A percentile compares a stretch with the other conserved stretches of the same genome.
phyloP scores from a whole-genome alignment of 225 moss, liverwort and hornwort genomes.

The Antitrichia curtipendula region DNA sequence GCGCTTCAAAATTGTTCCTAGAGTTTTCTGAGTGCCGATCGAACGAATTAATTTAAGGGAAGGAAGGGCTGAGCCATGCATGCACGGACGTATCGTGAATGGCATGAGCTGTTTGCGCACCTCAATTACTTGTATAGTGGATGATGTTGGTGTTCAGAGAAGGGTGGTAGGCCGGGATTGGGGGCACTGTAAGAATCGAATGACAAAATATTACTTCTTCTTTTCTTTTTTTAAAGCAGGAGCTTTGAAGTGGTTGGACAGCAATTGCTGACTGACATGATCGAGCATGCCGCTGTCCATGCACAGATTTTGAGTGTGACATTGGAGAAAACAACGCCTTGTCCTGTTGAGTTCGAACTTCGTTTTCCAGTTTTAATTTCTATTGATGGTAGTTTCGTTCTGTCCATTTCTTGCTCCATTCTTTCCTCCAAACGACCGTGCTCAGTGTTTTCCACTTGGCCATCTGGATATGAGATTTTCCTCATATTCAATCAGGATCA shows the following conservation, averaged over 20 bases:
- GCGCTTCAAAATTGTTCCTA: slow-evolving; percentile 42
- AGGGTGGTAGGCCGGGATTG: background rate
- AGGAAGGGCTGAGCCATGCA: background rate
- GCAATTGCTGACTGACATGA: background rate
- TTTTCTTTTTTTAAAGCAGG: background rate
- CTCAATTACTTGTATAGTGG: slow-evolving; percentile 9
- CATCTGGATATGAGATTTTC: background rate
- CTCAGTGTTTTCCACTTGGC: background rate
- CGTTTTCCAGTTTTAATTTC: background rate
- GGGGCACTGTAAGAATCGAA: background rate
- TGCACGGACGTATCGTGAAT: background rate
- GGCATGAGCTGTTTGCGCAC: slow-evolving; percentile 8
- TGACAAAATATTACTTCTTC: background rate
- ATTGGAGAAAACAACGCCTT: background rate
- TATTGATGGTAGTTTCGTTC: background rate
- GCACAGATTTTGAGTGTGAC: slow-evolving; percentile 9
- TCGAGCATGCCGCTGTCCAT: background rate
- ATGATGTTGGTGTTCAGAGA: slow-evolving; percentile 6
- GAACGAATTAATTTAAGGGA: background rate
- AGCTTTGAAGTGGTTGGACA: slow-evolving; percentile 12
- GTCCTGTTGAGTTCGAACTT: background rate
- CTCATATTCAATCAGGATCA: background rate
- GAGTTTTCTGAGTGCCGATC: slow-evolving; percentile 18
- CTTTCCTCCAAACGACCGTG: background rate
- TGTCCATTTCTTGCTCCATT: background rate